Evolutionary conservation across 345 rosid species (phyloP).

Genomic region (Luvunga scandens): DNA sequence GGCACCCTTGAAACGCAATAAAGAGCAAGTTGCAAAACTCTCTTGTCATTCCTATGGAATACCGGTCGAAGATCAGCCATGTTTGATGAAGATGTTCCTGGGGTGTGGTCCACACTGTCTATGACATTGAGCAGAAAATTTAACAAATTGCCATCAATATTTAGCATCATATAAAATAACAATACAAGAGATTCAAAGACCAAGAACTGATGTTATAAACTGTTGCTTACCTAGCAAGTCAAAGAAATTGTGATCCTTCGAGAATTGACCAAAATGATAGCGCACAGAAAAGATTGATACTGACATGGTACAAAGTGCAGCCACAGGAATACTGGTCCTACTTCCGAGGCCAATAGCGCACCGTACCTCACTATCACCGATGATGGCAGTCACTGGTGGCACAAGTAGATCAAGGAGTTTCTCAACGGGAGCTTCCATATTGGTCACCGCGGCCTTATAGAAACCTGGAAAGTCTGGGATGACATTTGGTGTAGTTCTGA

Average conservation of each 20-base stretch:
- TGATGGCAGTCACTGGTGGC: slow-evolving; percentile 17
- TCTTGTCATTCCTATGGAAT: slow-evolving; percentile 15
- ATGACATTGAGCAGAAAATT: not conserved
- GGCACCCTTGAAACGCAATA: slow-evolving; percentile 43
- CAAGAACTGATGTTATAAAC: too few relatives aligned
- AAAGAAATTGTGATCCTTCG: slow-evolving; percentile 10
- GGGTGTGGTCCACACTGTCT: slow-evolving; percentile 40
- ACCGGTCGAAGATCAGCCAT: slow-evolving; percentile 38
- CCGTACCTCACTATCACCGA: slow-evolving; percentile 27
- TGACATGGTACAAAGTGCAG: slow-evolving; percentile 33
- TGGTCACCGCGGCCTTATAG: slow-evolving; percentile 35
- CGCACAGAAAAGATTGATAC: slow-evolving; percentile 35
- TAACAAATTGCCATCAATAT: not conserved
- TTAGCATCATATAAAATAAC: too few relatives aligned
- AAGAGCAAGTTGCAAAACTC: slow-evolving; percentile 27
- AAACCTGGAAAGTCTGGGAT: slow-evolving; percentile 50
- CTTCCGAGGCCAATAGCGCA: slow-evolving; percentile 29
- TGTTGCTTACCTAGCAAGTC: slow-evolving; percentile 26
- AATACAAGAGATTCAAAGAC: not conserved
- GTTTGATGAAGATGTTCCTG: slow-evolving; percentile 29
- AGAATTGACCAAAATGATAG: slow-evolving; percentile 27
- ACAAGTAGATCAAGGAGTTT: slow-evolving; percentile 32
- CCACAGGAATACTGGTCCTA: slow-evolving; percentile 33
- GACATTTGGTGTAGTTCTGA: slow-evolving; percentile 44
- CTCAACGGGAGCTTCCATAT: slow-evolving; percentile 52